A percentile compares a stretch with the other conserved stretches of the same genome.
Evolutionary conservation across 2,329 filamentous ascomycete genomes (phyloP).

Genomic region (Arthroderma sp.): DNA sequence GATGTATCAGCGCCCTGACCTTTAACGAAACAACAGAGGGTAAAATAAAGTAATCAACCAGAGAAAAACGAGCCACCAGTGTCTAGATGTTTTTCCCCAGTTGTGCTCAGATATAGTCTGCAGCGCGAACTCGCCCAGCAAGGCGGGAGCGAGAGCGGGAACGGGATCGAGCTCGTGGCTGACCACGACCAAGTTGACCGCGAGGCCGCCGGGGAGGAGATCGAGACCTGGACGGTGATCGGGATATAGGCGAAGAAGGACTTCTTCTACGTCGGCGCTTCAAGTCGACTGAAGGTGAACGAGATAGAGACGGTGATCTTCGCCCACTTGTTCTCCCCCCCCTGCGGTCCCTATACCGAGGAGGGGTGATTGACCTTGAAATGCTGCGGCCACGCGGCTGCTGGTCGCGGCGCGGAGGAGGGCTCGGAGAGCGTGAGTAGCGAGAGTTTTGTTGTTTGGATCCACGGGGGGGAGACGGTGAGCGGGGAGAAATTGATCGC

Average conservation of each 20-base stretch:
- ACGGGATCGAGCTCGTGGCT: constrained; percentile 13
- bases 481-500: constrained; percentile 11
- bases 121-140: constrained; percentile 8
- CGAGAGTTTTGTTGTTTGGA: constrained; percentile 13
- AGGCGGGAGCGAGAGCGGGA: constrained; percentile 5
- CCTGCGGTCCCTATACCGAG: constrained; percentile 14
- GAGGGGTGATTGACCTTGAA: not conserved
- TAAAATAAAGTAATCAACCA: too few relatives aligned
- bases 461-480: constrained; percentile 17
- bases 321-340: constrained; percentile 5
- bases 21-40: too few relatives aligned
- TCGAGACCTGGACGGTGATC: constrained; percentile 11
- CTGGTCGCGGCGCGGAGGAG: constrained; percentile 8
- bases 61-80: too few relatives aligned
- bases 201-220: constrained; percentile 13
- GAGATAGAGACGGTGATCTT: constrained; percentile 14
- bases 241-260: constrained; percentile 11
- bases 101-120: constrained; percentile 11
- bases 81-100: too few relatives aligned
- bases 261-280: constrained; percentile 10
- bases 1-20: too few relatives aligned
- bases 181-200: constrained; percentile 4
- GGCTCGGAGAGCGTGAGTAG: constrained; percentile 18
- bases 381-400: too few relatives aligned
- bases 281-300: constrained; percentile 15